Evolutionary conservation across 768 basidiomycete genomes (phyloP), one percentile per base, ranked within the genome.

Genomic region (Lactarius hatsudake): DNA sequence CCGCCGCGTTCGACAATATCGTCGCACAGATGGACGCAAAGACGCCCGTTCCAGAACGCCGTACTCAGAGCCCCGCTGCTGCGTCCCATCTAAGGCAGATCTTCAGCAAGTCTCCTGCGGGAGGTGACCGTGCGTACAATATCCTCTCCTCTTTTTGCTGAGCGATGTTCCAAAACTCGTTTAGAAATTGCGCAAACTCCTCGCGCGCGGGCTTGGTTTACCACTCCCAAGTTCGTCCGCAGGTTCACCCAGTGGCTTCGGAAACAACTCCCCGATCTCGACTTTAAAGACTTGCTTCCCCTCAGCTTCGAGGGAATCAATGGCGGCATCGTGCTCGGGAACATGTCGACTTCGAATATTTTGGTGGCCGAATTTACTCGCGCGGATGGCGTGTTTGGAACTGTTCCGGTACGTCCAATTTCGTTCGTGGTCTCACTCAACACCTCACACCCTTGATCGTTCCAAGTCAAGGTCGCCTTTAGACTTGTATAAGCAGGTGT

Each of bases 1-100:
- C 93, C 3, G 85, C 92, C 4, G 88, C 94, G 4, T 98, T 90
- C 77, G 94, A 98, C 73, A 83, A 86, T 62, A 94, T 98, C 61
- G 78, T 96, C 23, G 83, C 89, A 13, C 86, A 90, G 73, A 87
- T 95, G 83, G 83, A 85, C 66, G 78, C 75, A 26, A 79, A 79
- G 74, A 66, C 65, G 9, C 59, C 74, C 1, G 71, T 66, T 13
- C 63, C 34, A 20, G 63, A 67, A 51, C 65, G 62, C 0, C 73
- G 65, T n/a, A 59, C 66, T 9, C 69, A 67, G 26, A 73, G 66
- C 20, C 26, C 42, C 2, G 69, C 66, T 4, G 59, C 69, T 5
- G 59, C 71, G 34, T 74, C 73, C 30, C 51, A 62, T 1, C 51
- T 75, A 32, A 71, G 73, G 62, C 75, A 76, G 36, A 71, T 76